Evolutionary conservation across 345 rosid genomes (phyloP), one percentile per base, ranked within the genome.

Genomic region (Bruguiera parviflora): DNA sequence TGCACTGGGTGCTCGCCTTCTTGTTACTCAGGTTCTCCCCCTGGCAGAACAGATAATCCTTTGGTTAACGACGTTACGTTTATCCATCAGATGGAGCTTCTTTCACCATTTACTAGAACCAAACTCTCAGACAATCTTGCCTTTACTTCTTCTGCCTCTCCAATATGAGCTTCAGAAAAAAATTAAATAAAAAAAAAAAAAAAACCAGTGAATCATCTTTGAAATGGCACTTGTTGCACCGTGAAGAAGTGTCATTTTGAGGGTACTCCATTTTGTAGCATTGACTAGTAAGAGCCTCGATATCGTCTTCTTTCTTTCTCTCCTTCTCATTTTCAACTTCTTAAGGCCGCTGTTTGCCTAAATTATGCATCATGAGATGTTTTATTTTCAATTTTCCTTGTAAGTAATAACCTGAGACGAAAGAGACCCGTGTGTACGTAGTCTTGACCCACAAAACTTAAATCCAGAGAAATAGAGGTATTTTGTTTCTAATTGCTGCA

Each of bases 31-130:
- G 96, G 92, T 20, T 88, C 98, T 51, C 98, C 96, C 22, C 96
- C 92, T n/a, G 71, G 81, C n/a, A 81, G 96, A 79, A 87, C 87
- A 0, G 78, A 76, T 1, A 92, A 92, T 71, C 96, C 98, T 29
- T 75, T 92, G 64, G 77, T 90, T 47, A 87, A 87, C 32, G 92
- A 92, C 61, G 81, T 83, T 5, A 84, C 84, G 1, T 92, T 92
- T 77, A 67, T 84, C 58, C 89, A 84, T 65, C 88, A 87, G 53
- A 85, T 83, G 81, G 91, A 89, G 73, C 86, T 82, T 69, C 82
- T 84, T 39, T 85, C 92, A 3, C 88, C 84, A 57, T 82, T 89
- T 64, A 37, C 91, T 25, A 71, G 85, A 71, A 74, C 85, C 68
- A 82, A 87, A n/a, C 81, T 84, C 33, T 78, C 86, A 35, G 79